phyloP scores from a whole-genome alignment of 805 yeast species.

The Candida insectorum region DNA sequence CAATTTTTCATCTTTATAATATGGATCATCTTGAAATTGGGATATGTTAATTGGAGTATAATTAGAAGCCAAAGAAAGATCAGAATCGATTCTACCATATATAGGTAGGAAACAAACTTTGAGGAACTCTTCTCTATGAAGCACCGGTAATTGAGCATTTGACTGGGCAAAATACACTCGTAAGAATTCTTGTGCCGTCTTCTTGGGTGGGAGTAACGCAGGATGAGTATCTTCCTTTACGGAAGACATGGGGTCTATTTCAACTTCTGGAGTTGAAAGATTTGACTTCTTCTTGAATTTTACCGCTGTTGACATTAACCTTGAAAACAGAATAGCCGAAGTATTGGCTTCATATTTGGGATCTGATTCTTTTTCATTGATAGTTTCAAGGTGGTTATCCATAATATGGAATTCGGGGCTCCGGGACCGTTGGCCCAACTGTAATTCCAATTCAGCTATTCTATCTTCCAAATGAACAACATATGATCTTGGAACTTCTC shows the following conservation, averaged over 20 bases:
- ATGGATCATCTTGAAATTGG: slow-evolving; percentile 14
- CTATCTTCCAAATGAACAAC: slow-evolving; percentile 69
- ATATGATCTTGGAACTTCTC: slow-evolving; percentile 80
- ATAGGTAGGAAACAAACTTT: slow-evolving; percentile 68
- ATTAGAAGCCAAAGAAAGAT: slow-evolving; percentile 56
- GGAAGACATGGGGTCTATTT: slow-evolving; percentile 5
- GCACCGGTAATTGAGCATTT: slow-evolving; percentile 77
- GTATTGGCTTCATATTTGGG: background rate
- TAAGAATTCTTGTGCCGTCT: slow-evolving; percentile 63
- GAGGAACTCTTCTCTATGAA: slow-evolving; percentile 78
- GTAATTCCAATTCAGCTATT: slow-evolving; percentile 52
- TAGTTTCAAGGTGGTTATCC: slow-evolving; percentile 11
- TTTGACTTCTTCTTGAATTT: slow-evolving; percentile 38
- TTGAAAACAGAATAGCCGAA: slow-evolving; percentile 64
- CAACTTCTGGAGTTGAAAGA: slow-evolving; percentile 7
- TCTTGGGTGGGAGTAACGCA: slow-evolving; percentile 64
- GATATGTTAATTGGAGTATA: slow-evolving; percentile 44
- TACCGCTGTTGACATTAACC: slow-evolving; percentile 73
- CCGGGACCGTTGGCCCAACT: slow-evolving; percentile 43
- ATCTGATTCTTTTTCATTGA: slow-evolving; percentile 4
- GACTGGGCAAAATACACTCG: slow-evolving; percentile 71
- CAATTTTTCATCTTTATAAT: slow-evolving; percentile 22
- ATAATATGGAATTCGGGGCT: slow-evolving; percentile 17
- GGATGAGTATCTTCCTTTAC: slow-evolving; percentile 20
- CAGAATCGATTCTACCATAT: slow-evolving; percentile 62